Conservation (phyloP, 2,329 filamentous ascomycete genomes). For the Cladosporium cucumerinum region DNA sequence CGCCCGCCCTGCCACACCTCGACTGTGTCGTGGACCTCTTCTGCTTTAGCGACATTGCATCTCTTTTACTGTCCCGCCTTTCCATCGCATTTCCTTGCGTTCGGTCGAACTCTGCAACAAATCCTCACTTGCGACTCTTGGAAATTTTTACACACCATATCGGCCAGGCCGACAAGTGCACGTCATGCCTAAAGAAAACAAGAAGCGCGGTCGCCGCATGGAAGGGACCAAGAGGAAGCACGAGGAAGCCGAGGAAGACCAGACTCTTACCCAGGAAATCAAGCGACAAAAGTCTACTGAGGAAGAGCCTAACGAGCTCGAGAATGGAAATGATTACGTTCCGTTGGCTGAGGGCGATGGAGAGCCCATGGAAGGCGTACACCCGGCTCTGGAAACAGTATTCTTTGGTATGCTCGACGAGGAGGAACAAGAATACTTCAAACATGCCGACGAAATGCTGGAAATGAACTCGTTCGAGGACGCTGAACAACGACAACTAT, state of each 20-base stretch:
- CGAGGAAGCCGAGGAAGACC: slow-evolving; percentile 42
- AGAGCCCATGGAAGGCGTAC: slow-evolving; percentile 28
- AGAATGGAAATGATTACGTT: slow-evolving; percentile 18
- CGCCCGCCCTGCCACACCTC: background rate
- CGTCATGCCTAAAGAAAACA: slow-evolving; percentile 58
- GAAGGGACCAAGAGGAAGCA: slow-evolving; percentile 52
- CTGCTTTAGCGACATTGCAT: background rate
- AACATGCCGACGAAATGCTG: slow-evolving; percentile 81
- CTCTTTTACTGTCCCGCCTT: background rate
- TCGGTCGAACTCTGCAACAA: slow-evolving; percentile 3
- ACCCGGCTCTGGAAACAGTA: slow-evolving; percentile 55
- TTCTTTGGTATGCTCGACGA: slow-evolving; percentile 94
- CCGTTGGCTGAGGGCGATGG: slow-evolving; percentile 20
- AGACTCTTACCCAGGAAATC: slow-evolving; percentile 35
- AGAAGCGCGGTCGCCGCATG: slow-evolving; percentile 56
- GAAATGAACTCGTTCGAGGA: slow-evolving; percentile 84
- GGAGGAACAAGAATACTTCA: slow-evolving; percentile 94
- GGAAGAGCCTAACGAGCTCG: slow-evolving; percentile 22
- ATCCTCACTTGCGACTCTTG: background rate
- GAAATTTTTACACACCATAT: slow-evolving; percentile 17
- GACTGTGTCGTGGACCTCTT: background rate
- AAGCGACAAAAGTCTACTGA: slow-evolving; percentile 40
- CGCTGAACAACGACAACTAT: slow-evolving; percentile 55
- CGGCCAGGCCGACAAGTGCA: background rate
- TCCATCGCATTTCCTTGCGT: background rate